phyloP scores from a whole-genome alignment of 768 basidiomycete genomes.

The Lentinus brumalis region DNA sequence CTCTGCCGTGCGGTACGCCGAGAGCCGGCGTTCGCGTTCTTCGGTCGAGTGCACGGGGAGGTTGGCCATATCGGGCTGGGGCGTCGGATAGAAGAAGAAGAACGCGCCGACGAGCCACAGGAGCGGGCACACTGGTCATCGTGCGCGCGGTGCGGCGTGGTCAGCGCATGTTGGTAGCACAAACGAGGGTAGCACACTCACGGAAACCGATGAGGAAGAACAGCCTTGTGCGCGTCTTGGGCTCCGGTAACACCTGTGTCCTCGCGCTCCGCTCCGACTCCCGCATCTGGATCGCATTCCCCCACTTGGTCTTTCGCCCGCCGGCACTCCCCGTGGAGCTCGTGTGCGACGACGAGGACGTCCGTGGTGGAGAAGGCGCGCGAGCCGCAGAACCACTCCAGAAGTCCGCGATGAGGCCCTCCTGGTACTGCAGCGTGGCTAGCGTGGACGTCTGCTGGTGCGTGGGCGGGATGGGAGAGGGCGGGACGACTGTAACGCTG shows the following conservation, averaged over 20 bases:
- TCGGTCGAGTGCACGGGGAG: slow-evolving; percentile 2
- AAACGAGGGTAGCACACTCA: background rate
- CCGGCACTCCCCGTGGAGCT: background rate
- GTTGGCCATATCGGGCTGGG: slow-evolving; percentile 2
- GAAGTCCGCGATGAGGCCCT: slow-evolving; percentile 7
- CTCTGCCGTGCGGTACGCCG: slow-evolving; percentile 13
- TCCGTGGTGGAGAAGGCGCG: background rate
- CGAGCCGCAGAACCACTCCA: slow-evolving; percentile 2
- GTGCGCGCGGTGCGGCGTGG: background rate
- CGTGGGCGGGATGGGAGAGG: background rate
- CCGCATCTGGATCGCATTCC: background rate
- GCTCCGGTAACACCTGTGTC: background rate
- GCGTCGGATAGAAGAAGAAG: slow-evolving; percentile 4
- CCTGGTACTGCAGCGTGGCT: slow-evolving; percentile 6
- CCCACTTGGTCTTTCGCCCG: slow-evolving; percentile 4
- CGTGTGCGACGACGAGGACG: background rate
- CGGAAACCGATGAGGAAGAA: slow-evolving; percentile 16
- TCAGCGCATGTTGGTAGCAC: background rate
- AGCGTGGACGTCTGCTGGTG: background rate
- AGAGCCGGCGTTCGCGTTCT: slow-evolving; percentile 5
- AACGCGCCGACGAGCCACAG: slow-evolving; percentile 13
- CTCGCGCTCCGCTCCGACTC: background rate
- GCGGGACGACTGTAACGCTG: background rate
- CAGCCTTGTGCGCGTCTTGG: slow-evolving; percentile 7
- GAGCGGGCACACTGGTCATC: slow-evolving; percentile 4